These are phyloP conservation scores for Microstegium vimineum DNA, from an alignment of 176 grass and related monocot species.

Conservation along the genomic window DNA sequence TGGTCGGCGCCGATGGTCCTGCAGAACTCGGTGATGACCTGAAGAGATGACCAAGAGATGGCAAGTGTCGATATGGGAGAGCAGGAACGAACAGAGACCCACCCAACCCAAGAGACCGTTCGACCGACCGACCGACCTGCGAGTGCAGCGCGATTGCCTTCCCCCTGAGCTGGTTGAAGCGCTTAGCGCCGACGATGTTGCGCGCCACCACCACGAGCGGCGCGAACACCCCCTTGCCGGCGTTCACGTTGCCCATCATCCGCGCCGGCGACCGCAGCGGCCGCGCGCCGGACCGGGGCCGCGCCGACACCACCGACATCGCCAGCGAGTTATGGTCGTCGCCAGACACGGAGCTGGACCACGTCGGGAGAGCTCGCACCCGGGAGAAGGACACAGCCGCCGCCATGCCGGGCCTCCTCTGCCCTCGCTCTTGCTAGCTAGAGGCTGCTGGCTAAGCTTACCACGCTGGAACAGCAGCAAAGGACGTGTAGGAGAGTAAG, in stretches of 20 bases:
- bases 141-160: slow-evolving; percentile 98
- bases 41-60: not conserved
- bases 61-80: not conserved
- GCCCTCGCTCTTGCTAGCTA: not conserved
- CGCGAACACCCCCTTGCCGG: slow-evolving; percentile 91
- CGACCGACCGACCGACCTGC: slow-evolving; percentile 36
- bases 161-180: slow-evolving; percentile 92
- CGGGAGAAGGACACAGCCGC: slow-evolving; percentile 22
- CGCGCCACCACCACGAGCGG: slow-evolving; percentile 65
- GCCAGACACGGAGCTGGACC: slow-evolving; percentile 61
- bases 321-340: slow-evolving; percentile 28
- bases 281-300: slow-evolving; percentile 1
- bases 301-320: slow-evolving; percentile 17
- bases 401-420: slow-evolving; percentile 28
- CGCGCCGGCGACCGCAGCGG: slow-evolving; percentile 36
- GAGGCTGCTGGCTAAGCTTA: not conserved
- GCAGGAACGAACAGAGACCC: not conserved
- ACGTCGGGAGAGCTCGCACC: slow-evolving; percentile 40
- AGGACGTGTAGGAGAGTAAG: no score
- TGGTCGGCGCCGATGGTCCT: slow-evolving; percentile 85
- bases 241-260: slow-evolving; percentile 93
- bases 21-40: slow-evolving; percentile 99
- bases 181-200: slow-evolving; percentile 76
- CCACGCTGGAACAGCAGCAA: not conserved
- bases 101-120: not conserved